phyloP scores from a whole-genome alignment of 106 monocot genomes.

The Hemerocallis citrina region DNA sequence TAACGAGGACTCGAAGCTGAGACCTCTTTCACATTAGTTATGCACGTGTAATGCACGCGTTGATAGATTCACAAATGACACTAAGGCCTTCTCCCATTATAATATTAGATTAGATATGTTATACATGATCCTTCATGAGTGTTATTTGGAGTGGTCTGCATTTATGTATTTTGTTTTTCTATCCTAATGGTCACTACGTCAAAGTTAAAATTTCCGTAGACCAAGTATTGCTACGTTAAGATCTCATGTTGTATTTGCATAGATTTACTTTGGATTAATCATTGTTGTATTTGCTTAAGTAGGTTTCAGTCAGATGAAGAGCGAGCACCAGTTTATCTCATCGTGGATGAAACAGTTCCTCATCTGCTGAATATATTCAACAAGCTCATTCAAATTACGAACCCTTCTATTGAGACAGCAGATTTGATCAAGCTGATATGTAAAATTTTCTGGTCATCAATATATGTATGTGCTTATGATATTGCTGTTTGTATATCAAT shows the following conservation, averaged over 20 bases:
- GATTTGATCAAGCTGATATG: slow-evolving; percentile 88
- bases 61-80: too few relatives aligned
- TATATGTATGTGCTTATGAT: slow-evolving; percentile 55
- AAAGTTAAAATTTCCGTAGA: too few relatives aligned
- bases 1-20: too few relatives aligned
- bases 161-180: too few relatives aligned
- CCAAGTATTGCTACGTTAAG: too few relatives aligned
- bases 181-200: too few relatives aligned
- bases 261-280: neutral
- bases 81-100: too few relatives aligned
- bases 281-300: neutral
- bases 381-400: slow-evolving; percentile 63
- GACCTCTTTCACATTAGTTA: too few relatives aligned
- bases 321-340: slow-evolving; percentile 54
- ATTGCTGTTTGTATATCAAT: neutral
- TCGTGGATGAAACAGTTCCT: slow-evolving; percentile 80
- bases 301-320: slow-evolving; percentile 94
- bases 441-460: slow-evolving; percentile 98
- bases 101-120: too few relatives aligned
- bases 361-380: slow-evolving; percentile 54
- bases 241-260: neutral
- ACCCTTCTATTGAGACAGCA: slow-evolving; percentile 68
- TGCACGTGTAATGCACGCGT: too few relatives aligned
- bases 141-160: too few relatives aligned
- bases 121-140: too few relatives aligned